These are phyloP conservation scores for Backusella tarrabulga DNA, from an alignment of 192 early-diverging fungal genomes.

Conservation along the genomic window DNA sequence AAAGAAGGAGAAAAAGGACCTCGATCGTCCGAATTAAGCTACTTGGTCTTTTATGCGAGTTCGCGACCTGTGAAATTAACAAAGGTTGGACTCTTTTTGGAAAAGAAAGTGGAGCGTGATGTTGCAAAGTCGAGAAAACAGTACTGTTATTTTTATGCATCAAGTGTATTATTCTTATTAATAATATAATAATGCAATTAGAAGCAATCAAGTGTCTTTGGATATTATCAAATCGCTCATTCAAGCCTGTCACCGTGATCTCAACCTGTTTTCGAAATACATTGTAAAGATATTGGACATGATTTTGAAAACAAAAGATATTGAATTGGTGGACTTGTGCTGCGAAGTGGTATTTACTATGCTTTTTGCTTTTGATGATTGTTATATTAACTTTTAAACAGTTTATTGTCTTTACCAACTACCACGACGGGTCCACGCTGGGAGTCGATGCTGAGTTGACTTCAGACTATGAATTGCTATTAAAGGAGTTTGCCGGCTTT, in stretches of 20 bases:
- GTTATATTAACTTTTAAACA: constrained; percentile 10
- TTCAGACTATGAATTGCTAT: constrained; percentile 55
- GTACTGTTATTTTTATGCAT: constrained; percentile 41
- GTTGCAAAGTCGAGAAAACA: constrained; percentile 56
- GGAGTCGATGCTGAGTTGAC: constrained; percentile 66
- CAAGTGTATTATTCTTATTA: neutral
- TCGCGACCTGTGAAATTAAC: constrained; percentile 87
- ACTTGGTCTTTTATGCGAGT: constrained; percentile 85
- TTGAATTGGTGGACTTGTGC: constrained; percentile 58
- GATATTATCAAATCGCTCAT: constrained; percentile 77
- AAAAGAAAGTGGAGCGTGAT: constrained; percentile 67
- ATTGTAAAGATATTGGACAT: constrained; percentile 69
- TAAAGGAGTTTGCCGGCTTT: constrained; percentile 56
- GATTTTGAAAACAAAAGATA: constrained; percentile 55
- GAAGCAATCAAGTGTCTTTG: constrained; percentile 68
- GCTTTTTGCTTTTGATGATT: neutral
- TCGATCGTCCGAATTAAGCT: constrained; percentile 78
- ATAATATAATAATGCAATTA: constrained; percentile 17
- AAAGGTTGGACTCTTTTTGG: constrained; percentile 84
- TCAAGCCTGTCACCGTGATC: constrained; percentile 64
- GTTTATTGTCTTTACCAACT: constrained; percentile 70
- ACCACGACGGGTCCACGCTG: constrained; percentile 68
- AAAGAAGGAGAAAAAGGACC: constrained; percentile 69
- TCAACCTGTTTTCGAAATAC: constrained; percentile 81
- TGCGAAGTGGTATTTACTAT: constrained; percentile 51